Base-by-base conservation (phyloP, 1,284 basidiomycete genomes). In the Ustanciosporium gigantosporum region DNA sequence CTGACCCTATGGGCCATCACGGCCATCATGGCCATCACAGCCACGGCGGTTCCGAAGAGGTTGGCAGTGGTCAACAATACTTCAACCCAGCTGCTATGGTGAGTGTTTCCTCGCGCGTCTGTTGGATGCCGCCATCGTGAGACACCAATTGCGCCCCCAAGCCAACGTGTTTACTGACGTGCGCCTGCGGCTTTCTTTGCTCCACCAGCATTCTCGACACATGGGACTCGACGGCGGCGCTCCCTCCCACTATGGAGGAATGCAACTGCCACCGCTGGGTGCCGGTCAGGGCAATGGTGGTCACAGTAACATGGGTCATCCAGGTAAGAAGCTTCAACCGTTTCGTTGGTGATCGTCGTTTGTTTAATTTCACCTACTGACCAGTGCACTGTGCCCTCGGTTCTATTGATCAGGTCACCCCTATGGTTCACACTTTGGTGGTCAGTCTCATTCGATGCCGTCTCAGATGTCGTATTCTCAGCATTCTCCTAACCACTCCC, bases 61-160 rank as follows among this genome's bases (percentile, higher is more conserved):
- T 55, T 42, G 42, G 41, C 20, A 43, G 43, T 43, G 50, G 61
- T 31, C 61, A 43, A 24, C 41, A 59, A 35, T 66, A 59, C 27
- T 66, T 66, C 29, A 66, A 66, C 34, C 61, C 61, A 38, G 61
- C 61, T 43, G 61, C 61, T 32, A 66, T 66, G 61, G 61, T 65
- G 25, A 31, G 40, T 41, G 22, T 34, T n/a, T n/a, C n/a, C n/a
- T n/a, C n/a, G n/a, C n/a, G n/a, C n/a, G n/a, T n/a, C n/a, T n/a
- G n/a, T n/a, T n/a, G n/a, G n/a, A n/a, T n/a, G n/a, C n/a, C n/a
- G n/a, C n/a, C n/a, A n/a, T n/a, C n/a, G n/a, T n/a, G n/a, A n/a
- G n/a, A n/a, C n/a, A n/a, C n/a, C n/a, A n/a, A n/a, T n/a, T n/a
- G n/a, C n/a, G n/a, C n/a, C n/a, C n/a, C n/a, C n/a, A n/a, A n/a